phyloP scores from a whole-genome alignment of 306 rosid genomes.

The peach (Prunus persica) region Prunus_persica_NCBIv2 NC_034013.1:1203501-1204000 shows the following conservation, averaged over 20 bases:
- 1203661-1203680: neutral
- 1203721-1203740: slow-evolving; percentile 59
- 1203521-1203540: neutral
- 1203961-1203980: slow-evolving; percentile 89
- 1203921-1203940: neutral
- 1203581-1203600: neutral
- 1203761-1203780: slow-evolving; percentile 86
- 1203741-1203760: slow-evolving; percentile 79
- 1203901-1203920: neutral
- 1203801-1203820: slow-evolving; percentile 5
- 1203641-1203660: neutral
- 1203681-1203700: slow-evolving; percentile 45
- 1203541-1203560: neutral
- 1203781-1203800: slow-evolving; percentile 64
- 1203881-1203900: neutral
- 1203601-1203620: neutral
- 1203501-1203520: neutral
- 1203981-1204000: slow-evolving; percentile 93
- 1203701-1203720: slow-evolving; percentile 62
- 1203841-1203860: neutral
- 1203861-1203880: neutral
- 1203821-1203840: slow-evolving; percentile 5
- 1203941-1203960: slow-evolving; percentile 98
- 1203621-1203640: neutral
- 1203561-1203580: neutral